Percentiles rank a stretch among this genome's conserved stretches.
Conservation (phyloP, 345 rosid genomes). For the Eucalyptus tenuipes region DNA sequence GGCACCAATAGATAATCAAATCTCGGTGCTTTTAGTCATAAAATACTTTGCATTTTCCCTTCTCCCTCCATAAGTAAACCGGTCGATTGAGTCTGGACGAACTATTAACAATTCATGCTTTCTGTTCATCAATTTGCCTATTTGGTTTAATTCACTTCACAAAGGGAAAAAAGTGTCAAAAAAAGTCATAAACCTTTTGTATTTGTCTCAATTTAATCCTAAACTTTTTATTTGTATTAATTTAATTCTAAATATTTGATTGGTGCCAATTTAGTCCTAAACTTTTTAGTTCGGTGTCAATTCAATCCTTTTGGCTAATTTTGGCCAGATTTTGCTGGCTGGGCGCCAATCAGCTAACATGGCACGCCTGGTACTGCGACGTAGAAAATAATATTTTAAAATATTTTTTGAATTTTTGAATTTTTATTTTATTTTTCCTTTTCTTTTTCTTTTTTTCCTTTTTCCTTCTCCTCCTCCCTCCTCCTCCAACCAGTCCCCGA, state of each 20-base stretch:
- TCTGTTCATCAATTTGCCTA: too few species aligned
- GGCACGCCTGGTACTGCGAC: fast-evolving
- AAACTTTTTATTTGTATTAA: fast-evolving
- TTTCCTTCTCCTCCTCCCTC: too few species aligned
- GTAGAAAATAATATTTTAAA: too few species aligned
- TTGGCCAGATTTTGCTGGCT: too few species aligned
- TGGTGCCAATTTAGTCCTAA: fast-evolving
- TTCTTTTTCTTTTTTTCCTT: fast-evolving
- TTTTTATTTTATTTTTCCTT: fast-evolving
- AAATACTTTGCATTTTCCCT: background rate
- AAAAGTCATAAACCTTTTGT: too few species aligned
- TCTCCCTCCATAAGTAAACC: background rate
- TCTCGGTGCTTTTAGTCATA: background rate
- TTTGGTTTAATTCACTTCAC: too few species aligned
- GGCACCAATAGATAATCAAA: background rate
- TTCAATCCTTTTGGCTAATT: fast-evolving
- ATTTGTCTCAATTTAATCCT: fast-evolving
- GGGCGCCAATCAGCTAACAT: fast-evolving
- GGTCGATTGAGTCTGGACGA: background rate
- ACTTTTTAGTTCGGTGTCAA: fast-evolving
- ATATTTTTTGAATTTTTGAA: too few species aligned
- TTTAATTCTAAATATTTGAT: too few species aligned
- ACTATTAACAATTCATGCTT: background rate
- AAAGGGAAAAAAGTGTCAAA: too few species aligned
- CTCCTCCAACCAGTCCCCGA: fast-evolving